Base-by-base conservation (phyloP, 2,329 filamentous ascomycete species). In the Cladobotryum mycophilum region DNA sequence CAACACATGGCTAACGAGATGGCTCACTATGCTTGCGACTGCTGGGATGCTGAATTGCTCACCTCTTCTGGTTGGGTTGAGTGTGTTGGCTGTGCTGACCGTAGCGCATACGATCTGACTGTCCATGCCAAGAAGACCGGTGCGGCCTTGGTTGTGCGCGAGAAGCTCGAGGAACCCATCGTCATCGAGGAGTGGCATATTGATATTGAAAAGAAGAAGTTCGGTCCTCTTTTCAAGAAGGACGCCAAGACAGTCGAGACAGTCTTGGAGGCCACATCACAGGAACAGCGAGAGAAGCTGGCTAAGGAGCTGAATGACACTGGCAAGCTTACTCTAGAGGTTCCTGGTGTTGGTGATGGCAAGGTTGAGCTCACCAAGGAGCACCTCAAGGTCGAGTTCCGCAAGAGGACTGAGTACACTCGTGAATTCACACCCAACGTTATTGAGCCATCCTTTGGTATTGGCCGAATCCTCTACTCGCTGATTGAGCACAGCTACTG, bases 51-150 rank as follows among this genome's bases (percentile, higher is more conserved):
- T 13, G 93, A 99, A 70, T 76, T 99, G 49, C 76, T 87, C 56
- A 97, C 89, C 52, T 91, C 87, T 55, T 91, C 91, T 63, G 93
- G 93, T 67, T 99, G 93, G 93, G 88, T 97, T 56, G 93, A 99
- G 76, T 97, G 92, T 68, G 92, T 97, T 63, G 93, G 93, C 55
- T 97, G 93, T 69, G 93, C 93, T 54, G 92, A 96, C 68, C 84
- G 93, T 62, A 95, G 88, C 66, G 93, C 93, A 17, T 99, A 96
- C 69, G 93, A 99, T 70, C 70, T 97, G 67, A 86, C 82, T 35
- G 91, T 96, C 9, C 93, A 97, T 71, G 85, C 86, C 66, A 92
- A 96, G 73, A 91, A 89, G 76, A 97, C 93, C 33, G 90, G 89
- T 53, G 84, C 87, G 13, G 84, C 90, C 40, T 79, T 99, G 18